phyloP scores from a whole-genome alignment of 257 asterid genomes.

The Solanum commersonii region DNA sequence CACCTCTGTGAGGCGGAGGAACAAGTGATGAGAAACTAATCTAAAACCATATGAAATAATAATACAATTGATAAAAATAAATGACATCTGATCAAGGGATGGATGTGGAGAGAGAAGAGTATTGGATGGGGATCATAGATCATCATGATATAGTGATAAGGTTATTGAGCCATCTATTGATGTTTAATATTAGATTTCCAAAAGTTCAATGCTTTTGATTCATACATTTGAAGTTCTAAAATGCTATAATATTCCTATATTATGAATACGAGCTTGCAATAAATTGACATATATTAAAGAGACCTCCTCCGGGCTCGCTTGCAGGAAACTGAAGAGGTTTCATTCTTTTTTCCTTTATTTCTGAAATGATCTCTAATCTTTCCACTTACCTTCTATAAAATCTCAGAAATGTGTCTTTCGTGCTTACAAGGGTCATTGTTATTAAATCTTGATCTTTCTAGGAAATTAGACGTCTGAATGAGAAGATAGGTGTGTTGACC shows the following conservation, averaged over 20 bases:
- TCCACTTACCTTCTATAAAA: neutral
- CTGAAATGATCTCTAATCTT: neutral
- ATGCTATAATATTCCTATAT: neutral
- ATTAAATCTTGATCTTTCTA: conserved; percentile 16
- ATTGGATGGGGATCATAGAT: neutral
- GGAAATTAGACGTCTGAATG: conserved; percentile 88
- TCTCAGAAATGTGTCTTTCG: neutral
- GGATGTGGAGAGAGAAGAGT: neutral
- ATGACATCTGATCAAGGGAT: neutral
- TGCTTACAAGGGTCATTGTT: conserved; percentile 2
- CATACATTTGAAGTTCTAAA: neutral
- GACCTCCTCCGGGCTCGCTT: conserved; percentile 84
- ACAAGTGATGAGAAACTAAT: neutral
- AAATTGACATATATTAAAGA: conserved; percentile 15
- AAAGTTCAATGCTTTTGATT: neutral
- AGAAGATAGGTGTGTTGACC: conserved; percentile 69
- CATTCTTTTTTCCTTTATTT: neutral
- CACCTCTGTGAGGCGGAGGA: neutral
- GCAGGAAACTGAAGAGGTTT: conserved; percentile 94
- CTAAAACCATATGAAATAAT: neutral
- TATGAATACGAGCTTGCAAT: neutral
- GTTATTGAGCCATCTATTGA: neutral
- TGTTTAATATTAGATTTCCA: neutral
- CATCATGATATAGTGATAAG: neutral
- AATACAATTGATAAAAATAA: neutral